These are phyloP conservation scores for Piper betle DNA, from an alignment of 164 flowering plant genomes.

Conservation along the genomic window DNA sequence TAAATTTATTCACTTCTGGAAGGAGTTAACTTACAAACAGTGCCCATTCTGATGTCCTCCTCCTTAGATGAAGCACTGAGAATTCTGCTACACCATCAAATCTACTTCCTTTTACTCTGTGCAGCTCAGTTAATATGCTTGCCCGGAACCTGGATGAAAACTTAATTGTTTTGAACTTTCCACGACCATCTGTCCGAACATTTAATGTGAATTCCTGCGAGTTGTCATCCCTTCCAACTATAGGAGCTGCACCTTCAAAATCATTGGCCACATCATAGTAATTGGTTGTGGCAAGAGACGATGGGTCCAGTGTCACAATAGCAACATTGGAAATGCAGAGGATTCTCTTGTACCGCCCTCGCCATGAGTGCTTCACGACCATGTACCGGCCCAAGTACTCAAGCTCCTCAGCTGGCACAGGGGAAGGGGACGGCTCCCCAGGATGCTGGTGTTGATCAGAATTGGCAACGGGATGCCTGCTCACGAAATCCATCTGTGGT, in stretches of 20 bases:
- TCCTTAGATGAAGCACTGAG: constrained; percentile 64
- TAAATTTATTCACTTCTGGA: background rate
- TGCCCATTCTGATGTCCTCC: constrained; percentile 70
- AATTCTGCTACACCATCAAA: constrained; percentile 56
- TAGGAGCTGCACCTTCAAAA: constrained; percentile 64
- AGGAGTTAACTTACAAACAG: constrained; percentile 61
- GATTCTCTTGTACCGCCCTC: constrained; percentile 91
- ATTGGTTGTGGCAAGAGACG: constrained; percentile 68
- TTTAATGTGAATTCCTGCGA: constrained; percentile 63
- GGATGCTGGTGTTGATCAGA: constrained; percentile 12
- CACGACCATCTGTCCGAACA: constrained; percentile 83
- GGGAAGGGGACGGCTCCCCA: constrained; percentile 10
- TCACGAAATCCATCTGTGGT: constrained; percentile 55
- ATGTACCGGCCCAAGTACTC: constrained; percentile 83
- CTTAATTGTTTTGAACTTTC: constrained; percentile 74
- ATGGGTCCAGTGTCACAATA: constrained; percentile 73
- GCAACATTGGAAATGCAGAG: constrained; percentile 55
- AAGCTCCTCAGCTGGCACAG: constrained; percentile 54
- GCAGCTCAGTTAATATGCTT: constrained; percentile 81
- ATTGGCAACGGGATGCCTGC: constrained; percentile 22
- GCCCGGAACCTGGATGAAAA: constrained; percentile 70
- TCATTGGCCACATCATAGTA: constrained; percentile 62
- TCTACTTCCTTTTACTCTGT: constrained; percentile 47
- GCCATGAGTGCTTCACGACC: constrained; percentile 96
- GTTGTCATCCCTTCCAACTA: constrained; percentile 68